Conservation (phyloP, 305 asterid species). For the Fraxinus nigra region DNA sequence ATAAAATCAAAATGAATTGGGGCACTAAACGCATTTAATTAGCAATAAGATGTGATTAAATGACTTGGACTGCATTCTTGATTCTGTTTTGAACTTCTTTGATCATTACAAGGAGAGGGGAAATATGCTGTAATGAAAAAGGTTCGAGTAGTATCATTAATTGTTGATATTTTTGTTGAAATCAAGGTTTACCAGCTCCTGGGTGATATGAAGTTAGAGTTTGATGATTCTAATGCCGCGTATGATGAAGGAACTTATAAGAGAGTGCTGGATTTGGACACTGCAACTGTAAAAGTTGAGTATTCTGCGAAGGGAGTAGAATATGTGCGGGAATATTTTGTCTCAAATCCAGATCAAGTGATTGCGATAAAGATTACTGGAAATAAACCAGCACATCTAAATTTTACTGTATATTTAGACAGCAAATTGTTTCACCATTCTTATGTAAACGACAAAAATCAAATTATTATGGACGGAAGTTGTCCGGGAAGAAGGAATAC, state of each 20-base stretch:
- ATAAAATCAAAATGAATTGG: background rate
- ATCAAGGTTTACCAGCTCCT: constrained; percentile 74
- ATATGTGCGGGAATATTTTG: constrained; percentile 57
- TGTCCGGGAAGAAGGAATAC: constrained; percentile 50
- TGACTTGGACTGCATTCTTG: constrained; percentile 2
- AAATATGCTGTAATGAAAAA: background rate
- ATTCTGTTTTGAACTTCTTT: background rate
- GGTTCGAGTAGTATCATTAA: background rate
- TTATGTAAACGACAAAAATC: constrained; percentile 40
- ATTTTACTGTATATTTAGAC: constrained; percentile 51
- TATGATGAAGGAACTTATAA: constrained; percentile 46
- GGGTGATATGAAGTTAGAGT: constrained; percentile 70
- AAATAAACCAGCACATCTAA: constrained; percentile 46
- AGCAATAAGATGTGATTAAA: background rate
- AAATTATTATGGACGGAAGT: constrained; percentile 58
- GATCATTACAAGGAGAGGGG: background rate
- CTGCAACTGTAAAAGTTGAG: constrained; percentile 55
- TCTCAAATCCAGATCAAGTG: constrained; percentile 67
- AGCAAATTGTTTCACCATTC: constrained; percentile 62
- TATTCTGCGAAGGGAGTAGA: constrained; percentile 44
- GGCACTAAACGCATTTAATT: background rate
- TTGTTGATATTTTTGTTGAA: background rate
- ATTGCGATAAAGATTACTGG: constrained; percentile 54
- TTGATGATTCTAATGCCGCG: constrained; percentile 44
- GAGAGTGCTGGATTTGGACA: constrained; percentile 72